These are phyloP conservation scores for Entomortierella chlamydospora DNA, from an alignment of 192 early-diverging fungal genomes.

Conservation along the genomic window DNA sequence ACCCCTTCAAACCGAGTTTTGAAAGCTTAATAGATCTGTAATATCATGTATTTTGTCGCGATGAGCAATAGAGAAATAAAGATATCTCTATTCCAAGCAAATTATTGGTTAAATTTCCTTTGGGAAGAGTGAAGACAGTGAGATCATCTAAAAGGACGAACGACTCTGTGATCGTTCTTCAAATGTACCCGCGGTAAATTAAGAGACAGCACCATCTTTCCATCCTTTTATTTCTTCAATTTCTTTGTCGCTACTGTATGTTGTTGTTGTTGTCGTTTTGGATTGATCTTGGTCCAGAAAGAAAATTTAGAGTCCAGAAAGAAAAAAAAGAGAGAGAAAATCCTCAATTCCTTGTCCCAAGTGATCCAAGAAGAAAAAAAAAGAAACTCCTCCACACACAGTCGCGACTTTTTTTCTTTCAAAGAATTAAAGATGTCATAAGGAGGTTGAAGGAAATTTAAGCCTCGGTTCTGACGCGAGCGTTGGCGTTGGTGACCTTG, in stretches of 20 bases:
- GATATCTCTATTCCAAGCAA: too few relatives aligned
- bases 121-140: neutral
- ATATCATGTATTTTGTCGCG: neutral
- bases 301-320: too few relatives aligned
- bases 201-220: slow-evolving; percentile 43
- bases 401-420: too few relatives aligned
- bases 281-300: neutral
- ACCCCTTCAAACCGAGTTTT: neutral
- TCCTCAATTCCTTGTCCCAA: too few relatives aligned
- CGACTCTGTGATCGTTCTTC: neutral
- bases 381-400: too few relatives aligned
- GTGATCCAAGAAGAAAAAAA: too few relatives aligned
- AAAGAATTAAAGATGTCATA: too few relatives aligned
- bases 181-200: neutral
- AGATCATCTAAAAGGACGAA: neutral
- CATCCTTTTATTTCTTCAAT: slow-evolving; percentile 10
- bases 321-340: too few relatives aligned
- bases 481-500: slow-evolving; percentile 95
- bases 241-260: slow-evolving; percentile 93
- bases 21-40: neutral
- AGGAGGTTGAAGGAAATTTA: slow-evolving; percentile 92
- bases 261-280: slow-evolving; percentile 96
- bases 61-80: too few relatives aligned
- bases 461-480: slow-evolving; percentile 83
- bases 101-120: too few relatives aligned